Conservation (phyloP, 2,329 filamentous ascomycete species). For the Diaporthe aspalathi region DNA sequence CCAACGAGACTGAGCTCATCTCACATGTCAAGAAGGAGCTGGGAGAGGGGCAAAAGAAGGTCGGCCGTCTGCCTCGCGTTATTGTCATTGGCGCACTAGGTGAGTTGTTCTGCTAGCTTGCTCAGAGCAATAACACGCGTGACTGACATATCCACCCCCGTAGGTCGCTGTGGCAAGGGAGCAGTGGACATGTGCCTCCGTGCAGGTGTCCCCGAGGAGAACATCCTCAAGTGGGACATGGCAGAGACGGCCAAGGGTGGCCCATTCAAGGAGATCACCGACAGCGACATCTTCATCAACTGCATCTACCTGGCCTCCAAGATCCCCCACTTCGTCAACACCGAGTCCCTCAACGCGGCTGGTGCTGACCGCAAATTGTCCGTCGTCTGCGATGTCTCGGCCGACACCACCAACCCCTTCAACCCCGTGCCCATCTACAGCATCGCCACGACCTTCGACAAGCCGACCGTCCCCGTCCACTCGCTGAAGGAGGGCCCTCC, state of each 20-base stretch:
- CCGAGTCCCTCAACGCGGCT: slow-evolving; percentile 73
- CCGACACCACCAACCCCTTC: slow-evolving; percentile 79
- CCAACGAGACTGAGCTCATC: slow-evolving; percentile 80
- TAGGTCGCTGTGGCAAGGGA: slow-evolving; percentile 86
- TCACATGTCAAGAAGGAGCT: slow-evolving; percentile 79
- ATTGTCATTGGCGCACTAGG: slow-evolving; percentile 79
- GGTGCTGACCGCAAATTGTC: slow-evolving; percentile 73
- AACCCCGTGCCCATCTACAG: slow-evolving; percentile 83
- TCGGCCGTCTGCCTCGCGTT: slow-evolving; percentile 75
- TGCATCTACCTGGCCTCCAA: slow-evolving; percentile 86
- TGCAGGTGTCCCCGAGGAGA: slow-evolving; percentile 76
- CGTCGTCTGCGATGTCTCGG: slow-evolving; percentile 83
- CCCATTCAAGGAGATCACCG: slow-evolving; percentile 82
- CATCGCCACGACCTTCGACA: slow-evolving; percentile 86
- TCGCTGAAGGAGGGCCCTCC: slow-evolving; percentile 67
- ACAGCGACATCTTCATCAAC: slow-evolving; percentile 84
- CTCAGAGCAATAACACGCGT: neutral
- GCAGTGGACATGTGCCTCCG: slow-evolving; percentile 83
- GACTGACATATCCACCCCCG: neutral
- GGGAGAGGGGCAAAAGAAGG: slow-evolving; percentile 70
- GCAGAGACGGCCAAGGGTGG: slow-evolving; percentile 81
- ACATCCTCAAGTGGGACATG: slow-evolving; percentile 79
- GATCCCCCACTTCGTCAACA: slow-evolving; percentile 85
- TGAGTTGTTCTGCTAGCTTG: neutral
- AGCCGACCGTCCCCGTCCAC: slow-evolving; percentile 84